Evolutionary conservation across 495 filamentous ascomycete species (phyloP), one percentile per base, ranked within the genome.

Genomic region (Hypoxylon lienhwacheense): DNA sequence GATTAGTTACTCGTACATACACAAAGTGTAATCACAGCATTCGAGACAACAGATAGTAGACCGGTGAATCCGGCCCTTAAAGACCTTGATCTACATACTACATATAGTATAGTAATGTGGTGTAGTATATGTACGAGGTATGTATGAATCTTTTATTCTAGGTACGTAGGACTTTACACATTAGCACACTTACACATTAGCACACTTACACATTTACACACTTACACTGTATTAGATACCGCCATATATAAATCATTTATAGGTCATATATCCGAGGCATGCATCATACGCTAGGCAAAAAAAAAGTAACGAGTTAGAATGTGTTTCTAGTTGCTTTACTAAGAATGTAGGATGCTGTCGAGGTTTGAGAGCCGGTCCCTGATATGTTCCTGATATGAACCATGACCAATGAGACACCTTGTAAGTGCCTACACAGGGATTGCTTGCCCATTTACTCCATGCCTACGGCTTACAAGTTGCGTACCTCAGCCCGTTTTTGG

Each of bases 341-440:
- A 41, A 25, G 37, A 55, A 55, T 55, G 53, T 26, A 21, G 37
- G 31, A 40, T 31, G 24, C 22, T 32, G 15, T 35, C 15, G 11
- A 28, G 32, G 10, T 12, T 53, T 29, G 26, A 54, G 19, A 11
- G 28, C 26, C 37, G 34, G 16, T 6, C 24, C 31, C 31, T 10
- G 37, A 37, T 17, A 25, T 44, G 19, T 12, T 29, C 37, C 12
- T 56, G 22, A 26, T 45, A 31, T 36, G 40, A 36, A 47, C 40
- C 50, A 28, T 17, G 35, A 25, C 46, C 57, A 55, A 61, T 61
- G 29, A 50, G 42, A 54, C 41, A 45, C 21, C 22, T 33, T 15
- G 31, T 48, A 26, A 20, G 10, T 15, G 52, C 24, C 41, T 41
- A 51, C 35, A 41, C 28, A 57, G 41, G 47, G 25, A 45, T 47